A percentile compares a stretch with the other conserved stretches of the same genome.
Conservation (phyloP, 2,329 filamentous ascomycete genomes). For the Septoria petroselini region DNA sequence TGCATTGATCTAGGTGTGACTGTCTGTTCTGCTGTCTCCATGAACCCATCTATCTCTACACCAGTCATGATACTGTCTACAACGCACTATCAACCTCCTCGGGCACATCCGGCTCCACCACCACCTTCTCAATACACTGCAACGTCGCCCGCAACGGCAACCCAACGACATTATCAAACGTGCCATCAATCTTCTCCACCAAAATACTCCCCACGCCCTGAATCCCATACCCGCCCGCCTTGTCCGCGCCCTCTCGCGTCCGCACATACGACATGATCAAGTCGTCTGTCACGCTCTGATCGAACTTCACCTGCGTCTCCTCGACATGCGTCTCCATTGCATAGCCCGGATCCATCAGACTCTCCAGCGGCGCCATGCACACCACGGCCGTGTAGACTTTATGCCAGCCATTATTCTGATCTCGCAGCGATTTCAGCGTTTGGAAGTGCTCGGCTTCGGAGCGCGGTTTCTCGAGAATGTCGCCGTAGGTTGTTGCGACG, state of each 20-base stretch:
- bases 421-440: constrained; percentile 79
- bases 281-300: constrained; percentile 68
- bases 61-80: neutral
- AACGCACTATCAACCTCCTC: constrained; percentile 49
- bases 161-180: constrained; percentile 91
- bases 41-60: no score
- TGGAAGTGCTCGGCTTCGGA: constrained; percentile 75
- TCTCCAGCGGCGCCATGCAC: constrained; percentile 76
- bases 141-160: constrained; percentile 76
- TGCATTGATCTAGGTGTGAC: no score
- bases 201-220: constrained; percentile 85
- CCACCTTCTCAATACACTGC: constrained; percentile 81
- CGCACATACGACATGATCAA: constrained; percentile 74
- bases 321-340: constrained; percentile 76
- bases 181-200: constrained; percentile 83
- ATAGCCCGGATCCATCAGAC: constrained; percentile 81
- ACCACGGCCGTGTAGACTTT: constrained; percentile 83
- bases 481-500: constrained; percentile 70
- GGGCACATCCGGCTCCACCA: constrained; percentile 64
- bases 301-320: constrained; percentile 89
- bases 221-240: constrained; percentile 92
- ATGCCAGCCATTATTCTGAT: constrained; percentile 62
- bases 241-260: constrained; percentile 90
- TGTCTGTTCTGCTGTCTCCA: no score
- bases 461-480: constrained; percentile 86